Conservation (phyloP, 371 early-diverging fungal species). For the Apophysomyces trapeziformis region DNA sequence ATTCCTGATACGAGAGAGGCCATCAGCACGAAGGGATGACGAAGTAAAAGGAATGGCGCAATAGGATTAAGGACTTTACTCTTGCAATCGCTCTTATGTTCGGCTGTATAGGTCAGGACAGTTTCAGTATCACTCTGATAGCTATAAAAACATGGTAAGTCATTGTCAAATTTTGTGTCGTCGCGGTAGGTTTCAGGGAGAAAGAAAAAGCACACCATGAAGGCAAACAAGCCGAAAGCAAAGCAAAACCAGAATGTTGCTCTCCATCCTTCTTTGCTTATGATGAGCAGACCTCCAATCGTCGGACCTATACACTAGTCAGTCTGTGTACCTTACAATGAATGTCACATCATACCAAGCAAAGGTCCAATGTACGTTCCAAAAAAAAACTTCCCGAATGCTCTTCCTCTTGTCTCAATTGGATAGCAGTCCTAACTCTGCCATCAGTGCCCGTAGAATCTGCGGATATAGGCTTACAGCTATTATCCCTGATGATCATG, state of each 20-base stretch:
- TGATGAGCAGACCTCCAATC: constrained; percentile 40
- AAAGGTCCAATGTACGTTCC: constrained; percentile 60
- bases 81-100: not conserved
- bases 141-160: not conserved
- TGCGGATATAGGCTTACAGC: too few species aligned
- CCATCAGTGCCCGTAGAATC: not conserved
- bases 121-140: not conserved
- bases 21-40: constrained; percentile 53
- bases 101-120: not conserved
- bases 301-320: constrained; percentile 44
- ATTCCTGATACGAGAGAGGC: constrained; percentile 52
- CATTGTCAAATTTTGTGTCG: constrained; percentile 23
- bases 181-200: constrained; percentile 69
- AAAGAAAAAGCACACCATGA: constrained; percentile 50
- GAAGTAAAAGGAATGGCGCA: constrained; percentile 38
- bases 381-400: constrained; percentile 54
- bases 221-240: constrained; percentile 50
- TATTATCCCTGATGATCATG: not conserved
- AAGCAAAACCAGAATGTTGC: constrained; percentile 67
- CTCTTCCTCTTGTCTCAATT: constrained; percentile 34
- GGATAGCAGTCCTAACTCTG: constrained; percentile 31
- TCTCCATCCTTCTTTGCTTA: constrained; percentile 54
- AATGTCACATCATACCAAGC: constrained; percentile 18
- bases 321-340: constrained; percentile 35
- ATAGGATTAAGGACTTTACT: constrained; percentile 29